These are phyloP conservation scores for Hypoxylon sp. DNA, from an alignment of 2,329 filamentous ascomycete species.

Conservation along the genomic window DNA sequence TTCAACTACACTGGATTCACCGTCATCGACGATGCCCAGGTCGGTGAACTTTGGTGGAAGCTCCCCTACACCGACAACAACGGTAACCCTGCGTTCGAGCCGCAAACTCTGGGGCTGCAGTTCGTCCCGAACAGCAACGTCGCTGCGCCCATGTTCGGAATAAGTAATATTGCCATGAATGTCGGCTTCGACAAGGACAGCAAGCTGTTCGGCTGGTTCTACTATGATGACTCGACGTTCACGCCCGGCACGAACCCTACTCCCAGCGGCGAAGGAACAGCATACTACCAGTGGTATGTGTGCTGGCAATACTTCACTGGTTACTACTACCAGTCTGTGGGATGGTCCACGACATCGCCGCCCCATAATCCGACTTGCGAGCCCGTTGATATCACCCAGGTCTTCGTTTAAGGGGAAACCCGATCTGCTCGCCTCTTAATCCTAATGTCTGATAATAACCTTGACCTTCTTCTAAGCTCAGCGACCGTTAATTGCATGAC, in stretches of 20 bases:
- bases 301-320: conserved; percentile 55
- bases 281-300: conserved; percentile 55
- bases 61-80: conserved; percentile 45
- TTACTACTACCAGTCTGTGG: conserved; percentile 57
- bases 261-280: conserved; percentile 26
- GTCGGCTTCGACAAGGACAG: conserved; percentile 54
- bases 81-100: conserved; percentile 30
- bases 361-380: conserved; percentile 58
- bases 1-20: conserved; percentile 54
- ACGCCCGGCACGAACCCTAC: conserved; percentile 41
- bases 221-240: conserved; percentile 53
- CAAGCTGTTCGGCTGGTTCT: conserved; percentile 51
- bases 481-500: conserved; percentile 1
- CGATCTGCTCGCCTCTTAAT: conserved; percentile 7
- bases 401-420: conserved; percentile 25
- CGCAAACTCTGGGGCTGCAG: conserved; percentile 46
- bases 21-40: conserved; percentile 33
- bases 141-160: conserved; percentile 52
- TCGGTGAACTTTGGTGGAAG: conserved; percentile 54
- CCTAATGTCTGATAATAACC: conserved; percentile 26
- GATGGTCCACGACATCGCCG: conserved; percentile 50
- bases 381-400: conserved; percentile 52
- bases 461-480: not conserved
- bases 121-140: conserved; percentile 53
- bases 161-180: conserved; percentile 22